Evolutionary conservation across 2,329 filamentous ascomycete species (phyloP), one percentile per base, ranked within the genome.

Genomic region (Bretziella fagacearum): DNA sequence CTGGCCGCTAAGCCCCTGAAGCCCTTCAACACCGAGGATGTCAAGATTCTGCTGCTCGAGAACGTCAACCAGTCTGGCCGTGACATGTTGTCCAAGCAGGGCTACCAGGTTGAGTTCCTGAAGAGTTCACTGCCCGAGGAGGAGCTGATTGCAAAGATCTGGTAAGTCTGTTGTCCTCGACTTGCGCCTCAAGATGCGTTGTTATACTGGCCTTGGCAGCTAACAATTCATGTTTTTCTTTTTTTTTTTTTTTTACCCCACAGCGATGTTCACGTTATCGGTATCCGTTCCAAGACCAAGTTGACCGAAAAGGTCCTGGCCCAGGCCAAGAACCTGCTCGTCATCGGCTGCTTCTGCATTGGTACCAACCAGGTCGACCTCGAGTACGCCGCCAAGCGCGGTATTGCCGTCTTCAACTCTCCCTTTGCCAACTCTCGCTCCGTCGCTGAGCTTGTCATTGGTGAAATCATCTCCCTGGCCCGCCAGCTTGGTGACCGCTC

Each of bases 371-470:
- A 93, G 63, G 86, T 94, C 54, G 81, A 93, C 60, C 76, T 93
- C 51, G 74, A 84, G 52, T 89, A 77, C 59, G 85, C 86, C 25
- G 85, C 85, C 41, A 71, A 73, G 55, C 77, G 83, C 59, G 86
- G 91, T 54, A 94, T 96, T 60, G 86, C 87, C 29, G 91, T 98
- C 53, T 98, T 98, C 77, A 98, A 98, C 67, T 96, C 91, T 39
- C 91, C 91, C 1, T 98, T 98, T 65, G 87, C 84, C 66, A 98
- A 98, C 67, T 96, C 89, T 6, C 81, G 91, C 61, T 93, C 84
- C 60, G 91, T 98, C 44, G 91, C 91, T 48, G 91, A 98, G 68
- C 71, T 96, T 48, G 86, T 96, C 56, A 95, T 98, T 60, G 81
- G 71, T 46, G 89, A 95, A 65, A 87, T 98, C 59, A 95, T 98